phyloP scores from a whole-genome alignment of 2,329 filamentous ascomycete genomes.

The Fusarium mundagurra region DNA sequence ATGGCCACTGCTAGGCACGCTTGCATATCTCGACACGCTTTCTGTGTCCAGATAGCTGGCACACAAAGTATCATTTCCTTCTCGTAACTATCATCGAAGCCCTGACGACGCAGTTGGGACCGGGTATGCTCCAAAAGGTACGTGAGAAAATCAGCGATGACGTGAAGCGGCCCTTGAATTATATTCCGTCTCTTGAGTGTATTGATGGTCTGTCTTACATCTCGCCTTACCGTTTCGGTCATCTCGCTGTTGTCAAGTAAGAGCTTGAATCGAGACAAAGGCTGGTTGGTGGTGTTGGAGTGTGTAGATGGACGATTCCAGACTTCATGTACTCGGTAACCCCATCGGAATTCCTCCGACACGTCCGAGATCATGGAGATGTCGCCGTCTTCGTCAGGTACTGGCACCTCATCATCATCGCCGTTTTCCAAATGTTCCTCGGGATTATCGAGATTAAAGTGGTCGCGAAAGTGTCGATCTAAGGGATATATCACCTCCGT shows the following conservation, averaged over 20 bases:
- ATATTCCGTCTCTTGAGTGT: neutral
- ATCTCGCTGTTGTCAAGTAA: neutral
- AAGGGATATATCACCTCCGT: neutral
- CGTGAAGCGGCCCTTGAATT: fast-evolving
- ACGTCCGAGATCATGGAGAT: neutral
- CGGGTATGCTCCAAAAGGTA: neutral
- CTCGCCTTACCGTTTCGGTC: fast-evolving
- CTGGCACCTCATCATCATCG: fast-evolving
- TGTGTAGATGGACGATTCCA: neutral
- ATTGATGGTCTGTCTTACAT: fast-evolving
- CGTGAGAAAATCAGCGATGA: neutral
- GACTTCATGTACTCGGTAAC: neutral
- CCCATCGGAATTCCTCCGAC: neutral
- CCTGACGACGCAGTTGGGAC: fast-evolving
- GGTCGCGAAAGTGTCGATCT: neutral
- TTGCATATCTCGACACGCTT: neutral
- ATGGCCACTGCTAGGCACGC: neutral
- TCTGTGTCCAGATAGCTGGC: neutral
- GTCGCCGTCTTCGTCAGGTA: neutral
- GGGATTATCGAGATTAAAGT: neutral
- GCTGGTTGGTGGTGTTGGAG: neutral
- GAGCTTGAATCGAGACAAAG: conserved; percentile 2
- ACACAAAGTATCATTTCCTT: neutral
- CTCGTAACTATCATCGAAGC: neutral
- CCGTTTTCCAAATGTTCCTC: neutral